Percentiles rank a stretch among this genome's conserved stretches.
phyloP scores from a whole-genome alignment of 768 basidiomycete species.

The Myochromella boudieri region DNA sequence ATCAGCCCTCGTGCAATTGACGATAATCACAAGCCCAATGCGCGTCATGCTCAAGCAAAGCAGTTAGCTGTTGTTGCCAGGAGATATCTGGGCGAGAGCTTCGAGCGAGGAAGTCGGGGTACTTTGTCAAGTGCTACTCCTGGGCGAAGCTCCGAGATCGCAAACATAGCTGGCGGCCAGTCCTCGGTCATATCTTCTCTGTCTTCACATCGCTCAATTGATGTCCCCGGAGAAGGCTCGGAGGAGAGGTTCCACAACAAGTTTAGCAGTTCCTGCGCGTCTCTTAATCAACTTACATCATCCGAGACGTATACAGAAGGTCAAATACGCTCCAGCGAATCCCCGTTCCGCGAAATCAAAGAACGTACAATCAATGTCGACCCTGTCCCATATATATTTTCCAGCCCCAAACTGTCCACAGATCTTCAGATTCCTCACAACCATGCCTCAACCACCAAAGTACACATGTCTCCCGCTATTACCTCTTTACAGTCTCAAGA shows the following conservation, averaged over 20 bases:
- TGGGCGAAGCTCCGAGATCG: neutral
- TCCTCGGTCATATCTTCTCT: neutral
- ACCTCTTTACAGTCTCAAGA: constrained; percentile 5
- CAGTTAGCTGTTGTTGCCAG: constrained; percentile 15
- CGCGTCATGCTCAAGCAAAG: constrained; percentile 1
- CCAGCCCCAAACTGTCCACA: constrained; percentile 4
- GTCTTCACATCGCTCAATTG: neutral
- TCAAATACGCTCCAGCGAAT: constrained; percentile 9
- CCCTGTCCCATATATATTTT: neutral
- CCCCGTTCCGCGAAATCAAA: constrained; percentile 14
- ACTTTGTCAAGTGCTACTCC: constrained; percentile 1
- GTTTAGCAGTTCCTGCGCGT: too few species aligned
- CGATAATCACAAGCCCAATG: constrained; percentile 1
- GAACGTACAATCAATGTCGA: constrained; percentile 7
- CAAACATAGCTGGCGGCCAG: neutral
- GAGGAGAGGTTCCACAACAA: constrained; percentile 4
- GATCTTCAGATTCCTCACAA: neutral
- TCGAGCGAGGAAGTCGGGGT: constrained; percentile 4
- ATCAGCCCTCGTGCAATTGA: constrained; percentile 4
- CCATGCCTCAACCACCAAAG: constrained; percentile 2
- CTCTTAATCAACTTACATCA: too few species aligned
- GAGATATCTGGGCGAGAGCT: constrained; percentile 10
- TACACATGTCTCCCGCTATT: constrained; percentile 3
- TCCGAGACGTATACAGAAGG: too few species aligned
- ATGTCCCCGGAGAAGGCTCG: neutral